phyloP scores from a whole-genome alignment of 306 rosid genomes.

The Rubus parviflorus region DNA sequence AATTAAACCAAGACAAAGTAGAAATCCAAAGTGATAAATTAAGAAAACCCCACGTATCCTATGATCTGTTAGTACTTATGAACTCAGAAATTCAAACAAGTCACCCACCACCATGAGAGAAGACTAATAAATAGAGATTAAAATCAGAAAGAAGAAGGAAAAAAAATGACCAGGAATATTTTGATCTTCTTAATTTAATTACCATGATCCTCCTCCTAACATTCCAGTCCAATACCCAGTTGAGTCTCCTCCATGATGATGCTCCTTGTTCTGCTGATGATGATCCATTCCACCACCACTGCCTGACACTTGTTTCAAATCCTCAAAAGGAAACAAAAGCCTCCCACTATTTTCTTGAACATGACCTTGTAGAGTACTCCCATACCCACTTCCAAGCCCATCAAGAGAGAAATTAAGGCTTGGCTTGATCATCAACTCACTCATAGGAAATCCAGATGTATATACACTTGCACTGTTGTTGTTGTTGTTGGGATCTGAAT shows the following conservation, averaged over 20 bases:
- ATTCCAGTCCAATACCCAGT: constrained; percentile 77
- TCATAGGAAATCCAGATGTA: constrained; percentile 40
- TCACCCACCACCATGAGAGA: constrained; percentile 39
- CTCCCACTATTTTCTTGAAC: constrained; percentile 41
- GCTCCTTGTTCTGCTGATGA: constrained; percentile 41
- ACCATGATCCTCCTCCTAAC: constrained; percentile 87
- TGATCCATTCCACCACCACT: constrained; percentile 26
- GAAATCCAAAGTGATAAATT: constrained; percentile 23
- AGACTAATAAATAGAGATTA: constrained; percentile 25
- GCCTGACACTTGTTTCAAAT: constrained; percentile 49
- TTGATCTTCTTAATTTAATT: constrained; percentile 17
- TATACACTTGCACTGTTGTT: constrained; percentile 14
- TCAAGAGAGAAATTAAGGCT: constrained; percentile 60
- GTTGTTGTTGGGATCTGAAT: constrained; percentile 34
- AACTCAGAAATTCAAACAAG: constrained; percentile 34
- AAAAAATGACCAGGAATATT: neutral
- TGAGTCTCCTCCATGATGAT: constrained; percentile 42
- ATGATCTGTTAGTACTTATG: constrained; percentile 46
- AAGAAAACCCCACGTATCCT: constrained; percentile 29
- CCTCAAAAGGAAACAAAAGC: constrained; percentile 62
- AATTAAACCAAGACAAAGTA: constrained; percentile 21
- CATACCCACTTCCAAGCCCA: constrained; percentile 49
- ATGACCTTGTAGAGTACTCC: constrained; percentile 23
- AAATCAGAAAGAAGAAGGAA: constrained; percentile 21
- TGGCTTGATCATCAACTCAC: constrained; percentile 53